phyloP scores from a whole-genome alignment of 1,284 basidiomycete genomes.

The Apiotrichum gracile region DNA sequence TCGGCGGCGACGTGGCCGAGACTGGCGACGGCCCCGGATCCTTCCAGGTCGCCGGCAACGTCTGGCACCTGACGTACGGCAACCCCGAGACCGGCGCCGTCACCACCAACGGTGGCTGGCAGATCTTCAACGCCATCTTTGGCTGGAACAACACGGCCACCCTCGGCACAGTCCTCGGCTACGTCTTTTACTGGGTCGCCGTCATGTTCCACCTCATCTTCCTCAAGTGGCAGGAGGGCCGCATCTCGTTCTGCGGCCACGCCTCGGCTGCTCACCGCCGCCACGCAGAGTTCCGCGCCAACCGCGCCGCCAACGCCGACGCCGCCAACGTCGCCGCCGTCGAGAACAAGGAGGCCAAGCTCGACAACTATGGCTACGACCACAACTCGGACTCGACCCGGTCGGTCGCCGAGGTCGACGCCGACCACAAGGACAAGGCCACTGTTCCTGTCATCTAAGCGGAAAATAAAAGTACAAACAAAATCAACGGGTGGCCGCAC shows the following conservation, averaged over 20 bases:
- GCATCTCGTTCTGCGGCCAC: constrained; percentile 43
- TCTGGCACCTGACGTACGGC: constrained; percentile 73
- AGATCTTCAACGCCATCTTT: constrained; percentile 48
- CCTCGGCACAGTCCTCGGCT: constrained; percentile 65
- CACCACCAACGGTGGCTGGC: constrained; percentile 44
- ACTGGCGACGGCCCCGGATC: constrained; percentile 49
- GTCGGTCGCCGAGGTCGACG: no score
- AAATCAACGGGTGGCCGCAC: no score
- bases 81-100: constrained; percentile 57
- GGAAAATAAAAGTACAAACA: no score
- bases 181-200: constrained; percentile 74
- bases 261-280: not conserved
- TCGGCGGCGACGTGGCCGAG: constrained; percentile 73
- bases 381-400: no score
- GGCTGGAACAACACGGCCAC: constrained; percentile 47
- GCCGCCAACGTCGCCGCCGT: not conserved
- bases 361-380: not conserved
- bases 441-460: no score
- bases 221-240: constrained; percentile 61
- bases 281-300: not conserved
- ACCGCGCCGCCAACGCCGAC: not conserved
- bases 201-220: constrained; percentile 59
- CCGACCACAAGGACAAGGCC: no score
- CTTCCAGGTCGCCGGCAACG: constrained; percentile 68
- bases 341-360: not conserved